Evolutionary conservation across 768 basidiomycete species (phyloP), one percentile per base, ranked within the genome.

Genomic region (Fomitopsis serialis): DNA sequence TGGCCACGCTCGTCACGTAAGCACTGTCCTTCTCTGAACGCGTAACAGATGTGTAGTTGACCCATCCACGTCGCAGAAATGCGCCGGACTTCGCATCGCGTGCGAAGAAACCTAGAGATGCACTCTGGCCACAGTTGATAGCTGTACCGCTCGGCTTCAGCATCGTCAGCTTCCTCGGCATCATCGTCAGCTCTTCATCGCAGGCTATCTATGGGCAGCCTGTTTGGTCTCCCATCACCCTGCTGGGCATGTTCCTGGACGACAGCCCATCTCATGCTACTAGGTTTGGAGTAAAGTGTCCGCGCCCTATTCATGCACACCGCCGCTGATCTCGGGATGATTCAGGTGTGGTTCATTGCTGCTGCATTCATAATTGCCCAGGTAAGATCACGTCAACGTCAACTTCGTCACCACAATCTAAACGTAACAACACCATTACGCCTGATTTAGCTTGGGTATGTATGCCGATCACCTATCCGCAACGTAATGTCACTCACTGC

Each of bases 321-420:
- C 8, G 32, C 34, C 13, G 37, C 25, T 57, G 67, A 54, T 65
- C 47, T 52, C 36, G 29, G 22, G 36, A 42, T 17, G 40, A 42
- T 45, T 54, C 58, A 80, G 80, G 81, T 88, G 22, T 87, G 86
- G 78, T 89, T 89, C 74, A 92, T 93, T 63, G 73, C 85, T 10
- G 79, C 79, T 36, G 80, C 84, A 5, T 91, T 93, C 69, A 83
- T 92, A 59, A 80, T 91, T 63, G 89, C 87, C 8, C 88, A 89
- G 72, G 77, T 80, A 40, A 15, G 37, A 15, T 4, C 13, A 5
- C 37, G 15, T n/a, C n/a, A 40, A 56, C 12, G 63, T 55, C 53
- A 44, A 34, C 35, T 42, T 34, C 25, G 1, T n/a, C 37, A 9
- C 32, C 24, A 44, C 23, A 21, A 43, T 45, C 44, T 32, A 32